Evolutionary conservation across 2,329 filamentous ascomycete genomes (phyloP).

Genomic region (Pseudogymnoascus sp.): DNA sequence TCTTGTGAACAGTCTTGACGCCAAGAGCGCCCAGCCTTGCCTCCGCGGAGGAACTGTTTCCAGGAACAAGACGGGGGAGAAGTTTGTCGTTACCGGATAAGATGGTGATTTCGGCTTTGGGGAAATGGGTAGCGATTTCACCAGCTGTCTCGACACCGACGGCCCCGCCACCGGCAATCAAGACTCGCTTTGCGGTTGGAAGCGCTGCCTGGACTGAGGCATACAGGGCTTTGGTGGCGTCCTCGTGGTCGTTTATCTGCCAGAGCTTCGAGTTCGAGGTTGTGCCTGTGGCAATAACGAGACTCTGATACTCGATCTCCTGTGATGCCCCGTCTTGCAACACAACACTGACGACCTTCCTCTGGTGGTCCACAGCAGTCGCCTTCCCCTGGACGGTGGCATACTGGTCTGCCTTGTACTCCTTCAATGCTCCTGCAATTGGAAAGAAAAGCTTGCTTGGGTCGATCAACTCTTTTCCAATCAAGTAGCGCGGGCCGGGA

Average conservation of each 20-base stretch:
- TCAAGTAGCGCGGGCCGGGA: constrained; percentile 46
- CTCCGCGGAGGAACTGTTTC: constrained; percentile 25
- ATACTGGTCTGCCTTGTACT: constrained; percentile 41
- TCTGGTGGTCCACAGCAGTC: constrained; percentile 38
- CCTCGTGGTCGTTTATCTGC: constrained; percentile 38
- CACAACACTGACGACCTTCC: constrained; percentile 38
- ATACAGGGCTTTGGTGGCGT: constrained; percentile 16
- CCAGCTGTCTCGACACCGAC: constrained; percentile 29
- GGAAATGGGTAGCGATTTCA: constrained; percentile 24
- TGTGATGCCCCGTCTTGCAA: neutral
- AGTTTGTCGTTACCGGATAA: constrained; percentile 16
- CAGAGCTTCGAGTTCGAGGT: constrained; percentile 38
- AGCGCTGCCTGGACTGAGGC: constrained; percentile 10
- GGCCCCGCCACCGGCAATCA: constrained; percentile 27
- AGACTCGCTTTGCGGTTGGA: constrained; percentile 20
- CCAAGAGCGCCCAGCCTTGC: constrained; percentile 42
- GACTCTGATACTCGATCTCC: constrained; percentile 39
- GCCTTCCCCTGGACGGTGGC: constrained; percentile 45
- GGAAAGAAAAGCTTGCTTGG: constrained; percentile 43
- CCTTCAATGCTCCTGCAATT: constrained; percentile 43
- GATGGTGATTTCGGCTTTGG: constrained; percentile 17
- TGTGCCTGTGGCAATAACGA: constrained; percentile 48
- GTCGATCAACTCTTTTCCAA: constrained; percentile 41
- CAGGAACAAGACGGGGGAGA: constrained; percentile 11
- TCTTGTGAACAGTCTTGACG: constrained; percentile 40